phyloP scores from a whole-genome alignment of 257 asterid species.

The Solanum ossicruentum region DNA sequence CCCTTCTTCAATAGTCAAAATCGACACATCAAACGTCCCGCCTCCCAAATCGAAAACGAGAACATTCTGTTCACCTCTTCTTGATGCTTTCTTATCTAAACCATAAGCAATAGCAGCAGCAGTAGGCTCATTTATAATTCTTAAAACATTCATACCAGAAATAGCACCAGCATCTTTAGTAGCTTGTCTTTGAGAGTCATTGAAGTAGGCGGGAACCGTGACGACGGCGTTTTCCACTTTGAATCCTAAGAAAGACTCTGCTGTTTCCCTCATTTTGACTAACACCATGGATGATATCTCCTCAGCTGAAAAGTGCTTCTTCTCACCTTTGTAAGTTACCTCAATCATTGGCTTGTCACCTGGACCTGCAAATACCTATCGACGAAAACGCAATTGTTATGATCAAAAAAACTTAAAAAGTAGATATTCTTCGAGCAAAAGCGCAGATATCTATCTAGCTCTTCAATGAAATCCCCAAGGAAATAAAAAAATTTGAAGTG shows the following conservation, averaged over 20 bases:
- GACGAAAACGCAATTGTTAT: not conserved
- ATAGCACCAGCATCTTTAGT: slow-evolving; percentile 50
- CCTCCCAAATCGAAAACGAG: slow-evolving; percentile 47
- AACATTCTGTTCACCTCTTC: slow-evolving; percentile 28
- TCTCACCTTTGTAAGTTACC: slow-evolving; percentile 33
- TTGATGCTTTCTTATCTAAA: slow-evolving; percentile 27
- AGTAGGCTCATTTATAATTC: slow-evolving; percentile 51
- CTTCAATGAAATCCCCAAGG: too few species aligned
- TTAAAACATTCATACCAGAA: slow-evolving; percentile 29
- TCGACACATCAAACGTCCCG: slow-evolving; percentile 52
- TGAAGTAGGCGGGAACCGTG: slow-evolving; percentile 47
- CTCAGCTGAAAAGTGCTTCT: slow-evolving; percentile 36
- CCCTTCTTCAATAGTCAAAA: slow-evolving; percentile 47
- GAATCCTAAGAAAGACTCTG: slow-evolving; percentile 36
- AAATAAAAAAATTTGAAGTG: too few species aligned
- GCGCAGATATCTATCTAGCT: too few species aligned
- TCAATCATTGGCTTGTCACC: slow-evolving; percentile 38
- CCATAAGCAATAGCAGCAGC: slow-evolving; percentile 62
- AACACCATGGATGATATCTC: slow-evolving; percentile 49
- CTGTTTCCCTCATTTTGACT: slow-evolving; percentile 28
- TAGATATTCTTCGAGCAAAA: not conserved
- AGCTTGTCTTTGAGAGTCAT: slow-evolving; percentile 54
- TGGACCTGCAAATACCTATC: slow-evolving; percentile 16
- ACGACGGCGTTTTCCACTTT: slow-evolving; percentile 36
- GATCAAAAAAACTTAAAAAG: not conserved